Evolutionary conservation across 495 filamentous ascomycete species (phyloP), one percentile per base, ranked within the genome.

Genomic region (Letharia lupina): DNA sequence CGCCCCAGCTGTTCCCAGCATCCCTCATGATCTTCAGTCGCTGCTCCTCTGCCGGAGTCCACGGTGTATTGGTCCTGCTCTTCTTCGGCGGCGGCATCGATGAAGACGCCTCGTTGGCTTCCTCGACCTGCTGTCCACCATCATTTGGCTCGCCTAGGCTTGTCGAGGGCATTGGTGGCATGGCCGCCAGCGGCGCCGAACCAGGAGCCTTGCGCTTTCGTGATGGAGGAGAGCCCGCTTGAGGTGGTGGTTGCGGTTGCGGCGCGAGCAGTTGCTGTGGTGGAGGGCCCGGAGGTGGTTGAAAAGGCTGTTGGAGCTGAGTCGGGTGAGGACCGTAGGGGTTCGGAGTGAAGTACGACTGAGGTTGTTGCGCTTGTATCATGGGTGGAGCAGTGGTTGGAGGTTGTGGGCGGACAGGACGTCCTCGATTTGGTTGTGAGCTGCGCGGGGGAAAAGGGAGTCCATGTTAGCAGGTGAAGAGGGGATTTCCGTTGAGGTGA

Each of bases 61-160:
- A 98, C 13, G 94, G 94, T 9, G 94, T 98, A 73, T 98, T 98
- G 20, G 94, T 98, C 67, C 94, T 80, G 69, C 91, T 92, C 80
- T 96, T 96, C 59, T 85, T 84, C 0, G 89, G 87, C 3, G 88
- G 83, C 12, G 81, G 75, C 65, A 80, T 75, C 31, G 77, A 67
- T 42, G 76, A 66, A 41, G 74, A 73, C 16, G 77, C 59, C 35
- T 75, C 68, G 33, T 68, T 67, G 23, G 69, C 66, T n/a, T 74
- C 66, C 35, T 68, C 74, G 40, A 45, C 72, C 69, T 65, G 77
- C 33, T 72, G 74, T 52, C 74, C 79, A 50, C 71, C 65, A 33
- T 70, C 71, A 35, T 72, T 72, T 41, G 69, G 47, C 31, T 71
- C 72, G 31, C 70, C 64, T 18, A 74, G 71, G 37, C 71, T 68